phyloP scores from a whole-genome alignment of 129 eudicot species.

The Pittosporum tobira region DNA sequence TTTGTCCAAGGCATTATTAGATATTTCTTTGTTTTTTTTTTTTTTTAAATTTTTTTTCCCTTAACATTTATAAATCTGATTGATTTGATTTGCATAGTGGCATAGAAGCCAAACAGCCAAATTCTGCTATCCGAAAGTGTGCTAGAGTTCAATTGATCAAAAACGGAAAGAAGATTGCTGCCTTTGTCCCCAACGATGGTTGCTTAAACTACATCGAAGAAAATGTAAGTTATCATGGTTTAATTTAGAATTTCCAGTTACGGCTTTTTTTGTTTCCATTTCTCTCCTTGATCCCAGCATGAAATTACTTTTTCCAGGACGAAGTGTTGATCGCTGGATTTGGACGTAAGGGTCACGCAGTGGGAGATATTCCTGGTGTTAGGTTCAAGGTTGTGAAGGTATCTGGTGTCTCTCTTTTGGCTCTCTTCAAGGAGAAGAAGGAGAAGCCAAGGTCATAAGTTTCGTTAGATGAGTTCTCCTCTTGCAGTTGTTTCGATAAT shows the following conservation, averaged over 20 bases:
- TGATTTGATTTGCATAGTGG: background rate
- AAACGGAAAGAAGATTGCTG: slow-evolving; percentile 44
- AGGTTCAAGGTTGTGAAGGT: slow-evolving; percentile 46
- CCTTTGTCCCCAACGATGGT: slow-evolving; percentile 54
- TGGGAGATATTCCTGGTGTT: slow-evolving; percentile 48
- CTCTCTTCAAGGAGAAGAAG: slow-evolving; percentile 26
- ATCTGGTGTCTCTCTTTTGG: slow-evolving; percentile 38
- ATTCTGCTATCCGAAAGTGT: slow-evolving; percentile 19
- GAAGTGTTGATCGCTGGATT: slow-evolving; percentile 47
- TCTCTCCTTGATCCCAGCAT: background rate
- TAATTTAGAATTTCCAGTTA: background rate
- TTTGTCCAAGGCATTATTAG: background rate
- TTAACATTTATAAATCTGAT: background rate
- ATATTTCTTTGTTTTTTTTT: background rate
- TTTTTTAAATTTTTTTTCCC: background rate
- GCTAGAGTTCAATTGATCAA: slow-evolving; percentile 27
- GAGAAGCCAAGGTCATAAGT: slow-evolving; percentile 18
- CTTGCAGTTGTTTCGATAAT: background rate
- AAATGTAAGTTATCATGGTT: slow-evolving; percentile 15
- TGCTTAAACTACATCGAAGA: slow-evolving; percentile 55
- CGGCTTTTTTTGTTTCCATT: background rate
- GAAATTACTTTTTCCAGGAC: slow-evolving; percentile 14
- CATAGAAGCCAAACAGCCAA: slow-evolving; percentile 17
- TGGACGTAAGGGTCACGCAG: slow-evolving; percentile 40
- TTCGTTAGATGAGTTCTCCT: background rate